Evolutionary conservation across 2,329 filamentous ascomycete genomes (phyloP), one percentile per base, ranked within the genome.

Genomic region (Leptosphaerulina australis): DNA sequence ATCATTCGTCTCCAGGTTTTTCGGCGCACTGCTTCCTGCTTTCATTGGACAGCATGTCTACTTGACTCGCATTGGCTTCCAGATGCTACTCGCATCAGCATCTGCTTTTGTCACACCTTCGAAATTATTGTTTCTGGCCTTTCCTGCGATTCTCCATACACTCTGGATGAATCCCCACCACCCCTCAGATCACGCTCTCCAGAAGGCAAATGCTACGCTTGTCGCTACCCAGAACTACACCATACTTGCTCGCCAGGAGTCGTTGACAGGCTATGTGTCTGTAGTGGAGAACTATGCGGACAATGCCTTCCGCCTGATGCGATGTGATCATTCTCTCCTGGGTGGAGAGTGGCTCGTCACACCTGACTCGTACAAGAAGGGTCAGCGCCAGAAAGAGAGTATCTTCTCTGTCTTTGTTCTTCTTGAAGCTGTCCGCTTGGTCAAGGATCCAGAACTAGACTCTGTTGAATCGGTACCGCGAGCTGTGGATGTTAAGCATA

Each of bases 351-450:
- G 93, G 93, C 81, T 87, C 10, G 72, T 86, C 69, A 82, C 80
- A 1, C 69, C 71, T 2, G 53, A 69, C 36, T 55, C 76, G 22
- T 61, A 62, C 20, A 57, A 62, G 29, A 68, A 74, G 52, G 76
- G 74, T 35, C 75, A 79, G 61, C 71, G 81, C 34, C 76, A 91
- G 14, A 83, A 84, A 9, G 94, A 99, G 73, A 91, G 93, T 0
- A 90, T 99, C 47, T 99, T 97, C 69, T 88, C 90, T 8, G 88
- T 97, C n/a, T 99, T 99, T 70, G 87, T 90, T 20, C 95, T 96
- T 81, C 83, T 99, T 1, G 94, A 99, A 72, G 91, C 93, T 3
- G 88, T 97, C 5, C 84, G 94, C 17, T 81, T 99, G 24, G 80
- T 96, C 18, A 80, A 94, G 60, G 62, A 59, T 21, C 41, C 50